phyloP scores from a whole-genome alignment of 345 rosid genomes.

The Syzygium aromaticum region DNA sequence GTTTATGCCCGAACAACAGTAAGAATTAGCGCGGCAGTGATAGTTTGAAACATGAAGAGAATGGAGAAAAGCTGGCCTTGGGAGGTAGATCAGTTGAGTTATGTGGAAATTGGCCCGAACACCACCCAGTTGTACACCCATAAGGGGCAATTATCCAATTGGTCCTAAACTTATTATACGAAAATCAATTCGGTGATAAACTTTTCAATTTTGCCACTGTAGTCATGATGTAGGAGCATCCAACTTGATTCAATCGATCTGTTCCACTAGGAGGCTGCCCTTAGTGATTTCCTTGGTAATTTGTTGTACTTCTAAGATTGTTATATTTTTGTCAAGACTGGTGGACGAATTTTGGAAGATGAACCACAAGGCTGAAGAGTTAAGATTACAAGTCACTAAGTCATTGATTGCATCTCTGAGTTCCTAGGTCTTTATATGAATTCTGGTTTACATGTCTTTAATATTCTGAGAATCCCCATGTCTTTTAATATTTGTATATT shows the following conservation, averaged over 20 bases:
- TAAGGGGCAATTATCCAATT: neutral
- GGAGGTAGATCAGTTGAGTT: too few species aligned
- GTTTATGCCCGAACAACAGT: neutral
- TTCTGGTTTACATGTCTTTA: neutral
- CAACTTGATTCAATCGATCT: too few species aligned
- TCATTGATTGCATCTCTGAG: neutral
- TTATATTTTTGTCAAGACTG: neutral
- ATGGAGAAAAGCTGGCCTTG: neutral
- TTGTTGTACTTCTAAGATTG: neutral
- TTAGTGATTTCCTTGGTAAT: neutral
- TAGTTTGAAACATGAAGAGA: neutral
- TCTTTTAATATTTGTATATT: neutral
- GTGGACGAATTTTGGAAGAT: neutral
- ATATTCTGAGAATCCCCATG: neutral
- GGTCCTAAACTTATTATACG: fast-evolving
- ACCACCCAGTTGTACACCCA: neutral
- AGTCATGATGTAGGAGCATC: too few species aligned
- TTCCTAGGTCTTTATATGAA: neutral
- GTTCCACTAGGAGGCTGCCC: neutral
- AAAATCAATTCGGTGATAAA: neutral
- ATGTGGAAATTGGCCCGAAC: too few species aligned
- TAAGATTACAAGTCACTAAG: neutral
- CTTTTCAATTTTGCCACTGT: neutral
- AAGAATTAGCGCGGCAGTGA: neutral
- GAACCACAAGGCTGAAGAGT: neutral